phyloP scores from a whole-genome alignment of 2,329 filamentous ascomycete species.

The Fusarium sp. region DNA sequence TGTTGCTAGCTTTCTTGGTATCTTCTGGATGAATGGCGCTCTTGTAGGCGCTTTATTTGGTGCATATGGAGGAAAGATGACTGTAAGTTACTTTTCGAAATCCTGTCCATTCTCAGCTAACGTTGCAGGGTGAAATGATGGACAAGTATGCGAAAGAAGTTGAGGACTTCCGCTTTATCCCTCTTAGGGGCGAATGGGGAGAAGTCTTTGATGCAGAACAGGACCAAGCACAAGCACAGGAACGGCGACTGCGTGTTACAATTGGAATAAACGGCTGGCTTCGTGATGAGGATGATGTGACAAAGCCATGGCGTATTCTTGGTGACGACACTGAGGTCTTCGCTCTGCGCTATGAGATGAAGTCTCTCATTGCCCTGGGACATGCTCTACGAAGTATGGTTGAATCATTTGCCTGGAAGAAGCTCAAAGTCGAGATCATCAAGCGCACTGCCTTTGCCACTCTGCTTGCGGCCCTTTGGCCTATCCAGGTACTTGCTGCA shows the following conservation, averaged over 20 bases:
- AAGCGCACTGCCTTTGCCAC: constrained; percentile 75
- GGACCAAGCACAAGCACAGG: constrained; percentile 39
- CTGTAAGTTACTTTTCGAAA: constrained; percentile 46
- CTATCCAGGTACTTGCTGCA: constrained; percentile 71
- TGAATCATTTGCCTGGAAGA: constrained; percentile 77
- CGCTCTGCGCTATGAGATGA: constrained; percentile 84
- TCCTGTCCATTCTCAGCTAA: constrained; percentile 12
- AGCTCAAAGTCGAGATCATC: constrained; percentile 78
- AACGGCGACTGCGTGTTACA: constrained; percentile 75
- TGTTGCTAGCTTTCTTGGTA: constrained; percentile 84
- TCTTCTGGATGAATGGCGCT: constrained; percentile 86
- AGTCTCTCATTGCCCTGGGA: constrained; percentile 79
- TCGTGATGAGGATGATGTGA: constrained; percentile 76
- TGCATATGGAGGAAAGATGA: constrained; percentile 84
- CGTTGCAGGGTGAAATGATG: constrained; percentile 77
- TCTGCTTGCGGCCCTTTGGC: constrained; percentile 75
- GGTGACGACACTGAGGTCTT: constrained; percentile 80
- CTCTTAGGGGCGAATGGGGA: constrained; percentile 64
- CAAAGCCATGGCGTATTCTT: constrained; percentile 81
- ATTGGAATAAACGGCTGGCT: constrained; percentile 92
- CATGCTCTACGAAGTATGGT: constrained; percentile 77
- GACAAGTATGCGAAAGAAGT: constrained; percentile 89
- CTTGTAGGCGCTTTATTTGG: constrained; percentile 89
- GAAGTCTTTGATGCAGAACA: constrained; percentile 29
- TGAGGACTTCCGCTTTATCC: constrained; percentile 82